phyloP scores from a whole-genome alignment of 371 early-diverging fungal genomes.

The Gilbertella persicaria region DNA sequence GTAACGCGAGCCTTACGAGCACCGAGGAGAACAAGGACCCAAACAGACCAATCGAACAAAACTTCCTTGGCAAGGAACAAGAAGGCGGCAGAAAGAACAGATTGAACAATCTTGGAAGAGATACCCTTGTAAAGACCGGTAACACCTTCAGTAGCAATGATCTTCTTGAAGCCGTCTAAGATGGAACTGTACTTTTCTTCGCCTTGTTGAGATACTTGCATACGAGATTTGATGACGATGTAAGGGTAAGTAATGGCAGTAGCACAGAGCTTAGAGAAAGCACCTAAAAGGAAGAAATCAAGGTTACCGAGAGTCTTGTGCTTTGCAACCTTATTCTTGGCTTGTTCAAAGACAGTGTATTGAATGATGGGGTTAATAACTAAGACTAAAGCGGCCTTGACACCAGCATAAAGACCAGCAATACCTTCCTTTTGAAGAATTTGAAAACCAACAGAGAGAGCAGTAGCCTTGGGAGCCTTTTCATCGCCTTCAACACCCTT shows the following conservation, averaged over 20 bases:
- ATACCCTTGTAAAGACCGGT: slow-evolving; percentile 89
- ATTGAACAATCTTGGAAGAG: slow-evolving; percentile 88
- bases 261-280: slow-evolving; percentile 91
- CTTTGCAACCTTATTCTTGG: slow-evolving; percentile 69
- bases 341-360: slow-evolving; percentile 94
- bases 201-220: slow-evolving; percentile 89
- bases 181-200: slow-evolving; percentile 79
- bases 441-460: slow-evolving; percentile 54
- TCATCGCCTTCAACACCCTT: slow-evolving; percentile 55
- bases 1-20: slow-evolving; percentile 40
- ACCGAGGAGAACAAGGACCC: slow-evolving; percentile 59
- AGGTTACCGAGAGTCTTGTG: slow-evolving; percentile 66
- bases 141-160: slow-evolving; percentile 83
- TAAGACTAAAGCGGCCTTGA: slow-evolving; percentile 90
- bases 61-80: slow-evolving; percentile 91
- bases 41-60: slow-evolving; percentile 75
- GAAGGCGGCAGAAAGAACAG: slow-evolving; percentile 90
- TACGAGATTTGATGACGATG: slow-evolving; percentile 95
- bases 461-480: slow-evolving; percentile 38
- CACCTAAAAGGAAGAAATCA: slow-evolving; percentile 95
- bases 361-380: slow-evolving; percentile 98
- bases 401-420: slow-evolving; percentile 85
- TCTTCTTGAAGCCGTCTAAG: slow-evolving; percentile 88
- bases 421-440: slow-evolving; percentile 89
- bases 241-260: slow-evolving; percentile 97